Percentiles rank a stretch among this genome's conserved stretches.
Evolutionary conservation across 2,329 filamentous ascomycete genomes (phyloP).

Genomic region (Sclerotinia subarctica): DNA sequence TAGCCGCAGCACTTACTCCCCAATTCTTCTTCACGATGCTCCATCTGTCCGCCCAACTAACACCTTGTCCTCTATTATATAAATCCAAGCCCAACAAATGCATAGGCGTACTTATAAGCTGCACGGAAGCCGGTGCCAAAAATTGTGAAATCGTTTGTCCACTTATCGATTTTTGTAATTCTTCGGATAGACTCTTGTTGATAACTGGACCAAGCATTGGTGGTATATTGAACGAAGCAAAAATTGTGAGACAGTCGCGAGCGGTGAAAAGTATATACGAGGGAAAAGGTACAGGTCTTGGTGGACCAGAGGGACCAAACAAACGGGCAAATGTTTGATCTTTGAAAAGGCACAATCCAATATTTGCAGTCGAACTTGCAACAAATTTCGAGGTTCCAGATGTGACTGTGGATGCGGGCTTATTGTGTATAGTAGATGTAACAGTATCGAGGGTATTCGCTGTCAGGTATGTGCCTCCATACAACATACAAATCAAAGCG

Average conservation of each 20-base stretch:
- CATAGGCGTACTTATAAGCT: conserved; percentile 76
- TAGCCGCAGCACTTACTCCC: conserved; percentile 66
- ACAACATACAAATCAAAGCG: conserved; percentile 68
- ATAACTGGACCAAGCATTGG: conserved; percentile 71
- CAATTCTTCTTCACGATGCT: conserved; percentile 70
- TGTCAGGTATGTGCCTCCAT: conserved; percentile 84
- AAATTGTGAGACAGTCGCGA: conserved; percentile 85
- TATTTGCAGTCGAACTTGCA: conserved; percentile 76
- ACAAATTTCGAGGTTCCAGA: conserved; percentile 77
- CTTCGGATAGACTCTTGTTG: conserved; percentile 51
- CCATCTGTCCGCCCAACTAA: conserved; percentile 58
- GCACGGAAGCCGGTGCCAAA: conserved; percentile 71
- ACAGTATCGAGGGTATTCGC: conserved; percentile 85
- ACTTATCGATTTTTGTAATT: conserved; percentile 49
- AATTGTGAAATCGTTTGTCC: conserved; percentile 74
- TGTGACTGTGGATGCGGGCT: conserved; percentile 61
- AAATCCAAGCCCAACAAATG: conserved; percentile 83
- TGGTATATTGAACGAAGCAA: conserved; percentile 88
- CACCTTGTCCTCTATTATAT: conserved; percentile 64
- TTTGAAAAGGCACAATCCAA: conserved; percentile 84
- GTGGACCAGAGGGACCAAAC: conserved; percentile 63
- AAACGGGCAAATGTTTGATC: conserved; percentile 81
- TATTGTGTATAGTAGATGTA: conserved; percentile 59
- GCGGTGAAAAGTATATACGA: conserved; percentile 77
- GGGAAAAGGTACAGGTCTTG: conserved; percentile 60